Conservation (phyloP, 495 filamentous ascomycete species). For the Saxophila tyrrhenica region DNA sequence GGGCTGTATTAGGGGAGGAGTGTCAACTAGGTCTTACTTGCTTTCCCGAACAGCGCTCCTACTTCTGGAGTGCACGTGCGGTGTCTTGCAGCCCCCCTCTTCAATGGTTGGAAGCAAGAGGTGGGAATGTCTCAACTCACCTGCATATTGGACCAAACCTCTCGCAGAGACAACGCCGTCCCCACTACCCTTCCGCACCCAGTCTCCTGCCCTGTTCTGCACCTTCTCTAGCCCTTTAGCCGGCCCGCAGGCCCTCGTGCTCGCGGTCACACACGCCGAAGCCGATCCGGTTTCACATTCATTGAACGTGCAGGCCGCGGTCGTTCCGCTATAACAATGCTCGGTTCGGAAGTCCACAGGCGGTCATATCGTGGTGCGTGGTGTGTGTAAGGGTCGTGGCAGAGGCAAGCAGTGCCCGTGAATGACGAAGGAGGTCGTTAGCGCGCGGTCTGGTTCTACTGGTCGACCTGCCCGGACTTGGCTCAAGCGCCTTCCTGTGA, state of each 20-base stretch:
- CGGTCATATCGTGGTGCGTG: not conserved
- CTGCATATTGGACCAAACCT: not conserved
- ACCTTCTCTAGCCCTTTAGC: not conserved
- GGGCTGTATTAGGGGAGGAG: constrained; percentile 17
- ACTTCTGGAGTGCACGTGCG: not conserved
- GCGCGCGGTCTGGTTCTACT: too few species aligned
- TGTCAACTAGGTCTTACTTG: not conserved
- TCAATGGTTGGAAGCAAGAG: not conserved
- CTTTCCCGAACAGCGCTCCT: too few species aligned
- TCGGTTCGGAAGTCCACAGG: not conserved
- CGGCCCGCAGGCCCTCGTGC: not conserved
- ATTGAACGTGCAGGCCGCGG: not conserved
- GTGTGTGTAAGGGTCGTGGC: not conserved
- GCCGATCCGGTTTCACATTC: not conserved
- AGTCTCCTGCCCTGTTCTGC: not conserved
- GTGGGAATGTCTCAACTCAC: not conserved
- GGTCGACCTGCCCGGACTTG: too few species aligned
- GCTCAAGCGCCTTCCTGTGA: too few species aligned
- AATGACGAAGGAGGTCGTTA: not conserved
- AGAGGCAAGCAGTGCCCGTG: not conserved
- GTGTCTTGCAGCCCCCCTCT: not conserved
- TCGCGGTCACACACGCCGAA: not conserved
- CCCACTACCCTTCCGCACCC: not conserved
- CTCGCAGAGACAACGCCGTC: not conserved
- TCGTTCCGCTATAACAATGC: not conserved